Conservation (phyloP, 2,329 filamentous ascomycete genomes). For the Claviceps pusilla region DNA sequence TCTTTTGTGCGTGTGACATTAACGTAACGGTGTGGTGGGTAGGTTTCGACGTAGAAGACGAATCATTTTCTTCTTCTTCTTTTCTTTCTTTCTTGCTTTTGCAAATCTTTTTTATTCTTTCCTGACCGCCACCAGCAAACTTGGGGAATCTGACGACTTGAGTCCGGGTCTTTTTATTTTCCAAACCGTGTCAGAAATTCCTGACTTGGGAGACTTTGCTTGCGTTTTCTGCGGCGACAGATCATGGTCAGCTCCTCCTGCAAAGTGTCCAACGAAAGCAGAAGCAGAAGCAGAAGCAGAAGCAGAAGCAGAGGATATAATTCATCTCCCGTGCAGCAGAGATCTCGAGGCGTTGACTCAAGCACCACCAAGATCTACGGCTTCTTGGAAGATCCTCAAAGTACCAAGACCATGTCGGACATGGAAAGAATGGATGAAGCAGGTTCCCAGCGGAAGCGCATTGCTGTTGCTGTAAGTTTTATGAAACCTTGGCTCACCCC, state of each 20-base stretch:
- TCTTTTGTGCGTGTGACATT: neutral
- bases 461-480: conserved; percentile 41
- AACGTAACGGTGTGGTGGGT: neutral
- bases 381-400: neutral
- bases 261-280: neutral
- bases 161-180: neutral
- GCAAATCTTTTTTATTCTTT: too few species aligned
- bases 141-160: neutral
- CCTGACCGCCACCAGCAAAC: neutral
- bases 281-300: neutral
- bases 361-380: neutral
- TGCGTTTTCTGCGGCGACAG: neutral
- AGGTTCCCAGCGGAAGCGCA: conserved; percentile 38
- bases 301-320: neutral
- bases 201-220: neutral
- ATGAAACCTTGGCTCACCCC: neutral
- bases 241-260: conserved; percentile 3
- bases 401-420: neutral
- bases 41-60: neutral
- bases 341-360: neutral
- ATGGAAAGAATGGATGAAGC: conserved; percentile 18
- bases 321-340: neutral
- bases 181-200: neutral
- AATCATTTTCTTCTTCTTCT: neutral
- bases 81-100: neutral